Conservation (phyloP, 192 early-diverging fungal genomes). For the Obelidium mucronatum region DNA sequence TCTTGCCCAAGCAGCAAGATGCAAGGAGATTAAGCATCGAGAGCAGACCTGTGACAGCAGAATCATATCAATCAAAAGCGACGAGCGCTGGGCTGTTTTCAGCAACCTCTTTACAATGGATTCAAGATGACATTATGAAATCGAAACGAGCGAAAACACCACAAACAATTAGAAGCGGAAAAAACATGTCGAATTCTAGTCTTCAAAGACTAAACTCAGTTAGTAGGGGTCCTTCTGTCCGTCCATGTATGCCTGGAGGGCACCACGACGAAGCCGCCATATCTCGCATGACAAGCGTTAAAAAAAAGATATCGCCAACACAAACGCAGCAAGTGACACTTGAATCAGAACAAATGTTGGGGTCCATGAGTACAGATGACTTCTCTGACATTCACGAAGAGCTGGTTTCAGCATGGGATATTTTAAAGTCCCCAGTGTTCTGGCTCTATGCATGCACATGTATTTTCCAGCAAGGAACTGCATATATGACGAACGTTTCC, state of each 20-base stretch:
- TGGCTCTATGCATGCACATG: constrained; percentile 41
- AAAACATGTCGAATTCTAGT: too few relatives aligned
- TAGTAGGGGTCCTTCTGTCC: neutral
- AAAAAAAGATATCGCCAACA: neutral
- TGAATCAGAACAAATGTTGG: too few relatives aligned
- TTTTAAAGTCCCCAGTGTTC: constrained; percentile 40
- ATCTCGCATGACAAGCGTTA: too few relatives aligned
- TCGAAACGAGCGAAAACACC: too few relatives aligned
- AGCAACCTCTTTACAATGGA: neutral
- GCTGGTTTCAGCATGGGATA: constrained; percentile 26
- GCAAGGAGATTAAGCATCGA: too few relatives aligned
- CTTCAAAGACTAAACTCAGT: too few relatives aligned
- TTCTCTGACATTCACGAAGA: neutral
- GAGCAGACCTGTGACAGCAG: too few relatives aligned
- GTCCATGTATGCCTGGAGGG: constrained; percentile 6
- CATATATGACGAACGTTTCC: constrained; percentile 43
- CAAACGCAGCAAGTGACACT: neutral
- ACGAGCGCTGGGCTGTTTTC: too few relatives aligned
- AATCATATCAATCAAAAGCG: too few relatives aligned
- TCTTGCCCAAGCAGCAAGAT: too few relatives aligned
- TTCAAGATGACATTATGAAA: neutral
- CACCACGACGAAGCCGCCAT: neutral
- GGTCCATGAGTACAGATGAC: neutral
- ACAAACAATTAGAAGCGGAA: too few relatives aligned
- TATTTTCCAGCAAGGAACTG: constrained; percentile 38